Conservation (phyloP, 2,329 filamentous ascomycete genomes). For the Malbranchea cinnamomea region DNA sequence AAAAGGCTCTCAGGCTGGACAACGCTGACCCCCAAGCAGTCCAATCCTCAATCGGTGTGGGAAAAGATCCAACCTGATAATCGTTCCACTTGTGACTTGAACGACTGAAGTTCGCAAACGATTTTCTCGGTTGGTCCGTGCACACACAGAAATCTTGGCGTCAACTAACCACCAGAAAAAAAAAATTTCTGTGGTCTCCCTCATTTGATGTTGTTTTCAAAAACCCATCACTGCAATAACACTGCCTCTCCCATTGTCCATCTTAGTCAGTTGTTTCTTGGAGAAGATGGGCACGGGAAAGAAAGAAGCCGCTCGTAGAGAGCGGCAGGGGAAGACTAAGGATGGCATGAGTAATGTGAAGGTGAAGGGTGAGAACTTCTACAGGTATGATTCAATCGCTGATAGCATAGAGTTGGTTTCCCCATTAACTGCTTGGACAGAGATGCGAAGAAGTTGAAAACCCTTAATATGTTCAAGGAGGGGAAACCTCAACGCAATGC, state of each 20-base stretch:
- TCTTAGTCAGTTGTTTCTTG: neutral
- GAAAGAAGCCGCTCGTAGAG: constrained; percentile 73
- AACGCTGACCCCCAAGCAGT: too few species aligned
- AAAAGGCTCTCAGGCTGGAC: too few species aligned
- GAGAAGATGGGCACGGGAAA: constrained; percentile 70
- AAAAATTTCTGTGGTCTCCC: constrained; percentile 16
- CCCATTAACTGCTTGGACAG: constrained; percentile 18
- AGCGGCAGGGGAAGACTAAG: constrained; percentile 68
- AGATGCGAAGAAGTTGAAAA: constrained; percentile 73
- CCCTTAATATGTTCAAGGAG: constrained; percentile 79
- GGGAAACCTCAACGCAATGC: constrained; percentile 71
- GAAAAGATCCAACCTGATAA: too few species aligned
- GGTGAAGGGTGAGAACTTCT: constrained; percentile 96
- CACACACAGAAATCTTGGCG: constrained; percentile 19
- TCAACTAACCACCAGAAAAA: constrained; percentile 13
- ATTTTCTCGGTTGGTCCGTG: too few species aligned
- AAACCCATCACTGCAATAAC: constrained; percentile 3
- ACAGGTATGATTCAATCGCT: constrained; percentile 47
- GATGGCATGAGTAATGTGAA: constrained; percentile 88
- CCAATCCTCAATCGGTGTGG: too few species aligned
- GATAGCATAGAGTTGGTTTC: neutral
- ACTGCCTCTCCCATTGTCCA: neutral
- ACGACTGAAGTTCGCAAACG: too few species aligned
- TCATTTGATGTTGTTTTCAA: constrained; percentile 11
- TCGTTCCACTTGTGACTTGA: too few species aligned